These are phyloP conservation scores for Leccinellum luteum DNA, from an alignment of 768 basidiomycete species.

Conservation along the genomic window DNA sequence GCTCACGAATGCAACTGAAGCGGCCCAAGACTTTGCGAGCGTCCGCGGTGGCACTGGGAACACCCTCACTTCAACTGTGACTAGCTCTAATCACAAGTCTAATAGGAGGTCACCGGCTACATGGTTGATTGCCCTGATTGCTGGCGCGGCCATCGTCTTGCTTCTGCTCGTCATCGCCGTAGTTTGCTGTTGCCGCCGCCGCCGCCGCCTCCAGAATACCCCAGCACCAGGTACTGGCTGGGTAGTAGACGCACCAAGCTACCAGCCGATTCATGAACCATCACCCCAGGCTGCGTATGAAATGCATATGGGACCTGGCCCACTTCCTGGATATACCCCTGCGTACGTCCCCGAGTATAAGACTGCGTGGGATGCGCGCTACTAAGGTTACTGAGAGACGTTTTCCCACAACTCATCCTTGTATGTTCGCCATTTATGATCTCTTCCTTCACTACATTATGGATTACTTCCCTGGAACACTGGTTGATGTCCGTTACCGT, in stretches of 20 bases:
- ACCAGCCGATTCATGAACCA: constrained; percentile 25
- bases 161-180: constrained; percentile 2
- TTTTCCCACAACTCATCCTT: neutral
- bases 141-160: constrained; percentile 4
- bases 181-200: constrained; percentile 10
- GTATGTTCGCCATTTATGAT: neutral
- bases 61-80: constrained; percentile 39
- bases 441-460: neutral
- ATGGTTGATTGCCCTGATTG: constrained; percentile 19
- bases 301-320: constrained; percentile 20
- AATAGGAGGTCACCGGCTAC: neutral
- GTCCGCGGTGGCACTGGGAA: constrained; percentile 24
- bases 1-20: constrained; percentile 47
- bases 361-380: constrained; percentile 27
- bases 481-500: neutral
- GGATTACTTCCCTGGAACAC: neutral
- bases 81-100: constrained; percentile 31
- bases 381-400: neutral
- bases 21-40: constrained; percentile 17
- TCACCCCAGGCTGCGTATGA: constrained; percentile 29
- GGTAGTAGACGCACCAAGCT: constrained; percentile 9
- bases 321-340: constrained; percentile 13
- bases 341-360: constrained; percentile 15
- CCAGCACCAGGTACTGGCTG: constrained; percentile 1
- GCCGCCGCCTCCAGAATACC: constrained; percentile 11